phyloP scores from a whole-genome alignment of 1,284 basidiomycete genomes.

The Naganishia liquefaciens region DNA sequence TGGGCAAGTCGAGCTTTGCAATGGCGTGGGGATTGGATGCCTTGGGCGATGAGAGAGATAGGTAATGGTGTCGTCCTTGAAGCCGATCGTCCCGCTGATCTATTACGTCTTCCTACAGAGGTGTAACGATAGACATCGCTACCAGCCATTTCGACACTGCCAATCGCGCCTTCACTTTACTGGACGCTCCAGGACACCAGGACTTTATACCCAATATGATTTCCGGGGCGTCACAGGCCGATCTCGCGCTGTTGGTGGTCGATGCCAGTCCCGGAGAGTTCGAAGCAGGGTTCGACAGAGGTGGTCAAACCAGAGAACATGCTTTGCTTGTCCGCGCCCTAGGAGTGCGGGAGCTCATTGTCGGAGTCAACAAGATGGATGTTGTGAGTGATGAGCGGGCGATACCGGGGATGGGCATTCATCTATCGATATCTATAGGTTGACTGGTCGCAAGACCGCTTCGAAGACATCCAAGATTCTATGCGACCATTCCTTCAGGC shows the following conservation, averaged over 20 bases:
- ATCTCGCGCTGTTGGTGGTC: constrained; percentile 92
- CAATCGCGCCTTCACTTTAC: constrained; percentile 79
- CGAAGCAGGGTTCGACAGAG: constrained; percentile 89
- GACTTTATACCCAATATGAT: constrained; percentile 99
- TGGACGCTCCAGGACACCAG: constrained; percentile 94
- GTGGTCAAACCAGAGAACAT: constrained; percentile 97
- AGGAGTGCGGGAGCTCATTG: constrained; percentile 89
- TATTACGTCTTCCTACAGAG: constrained; percentile 58
- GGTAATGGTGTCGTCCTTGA: constrained; percentile 58
- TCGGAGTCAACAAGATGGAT: constrained; percentile 95
- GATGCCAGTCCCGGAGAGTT: constrained; percentile 90
- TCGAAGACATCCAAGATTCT: constrained; percentile 74
- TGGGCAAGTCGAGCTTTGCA: constrained; percentile 91
- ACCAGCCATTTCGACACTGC: constrained; percentile 76
- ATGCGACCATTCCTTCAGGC: constrained; percentile 81
- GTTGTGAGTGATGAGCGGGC: constrained; percentile 59
- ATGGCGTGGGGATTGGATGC: constrained; percentile 98
- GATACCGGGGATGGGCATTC: not conserved
- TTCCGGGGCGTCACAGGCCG: constrained; percentile 93
- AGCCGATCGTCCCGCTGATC: constrained; percentile 26
- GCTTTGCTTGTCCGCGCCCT: constrained; percentile 87
- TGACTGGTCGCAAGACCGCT: constrained; percentile 76
- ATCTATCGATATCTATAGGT: constrained; percentile 60
- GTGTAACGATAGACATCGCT: constrained; percentile 97
- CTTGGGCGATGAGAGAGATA: constrained; percentile 84